Evolutionary conservation across 2,329 filamentous ascomycete species (phyloP), one percentile per base, ranked within the genome.

Genomic region (Drechslera avenae): DNA sequence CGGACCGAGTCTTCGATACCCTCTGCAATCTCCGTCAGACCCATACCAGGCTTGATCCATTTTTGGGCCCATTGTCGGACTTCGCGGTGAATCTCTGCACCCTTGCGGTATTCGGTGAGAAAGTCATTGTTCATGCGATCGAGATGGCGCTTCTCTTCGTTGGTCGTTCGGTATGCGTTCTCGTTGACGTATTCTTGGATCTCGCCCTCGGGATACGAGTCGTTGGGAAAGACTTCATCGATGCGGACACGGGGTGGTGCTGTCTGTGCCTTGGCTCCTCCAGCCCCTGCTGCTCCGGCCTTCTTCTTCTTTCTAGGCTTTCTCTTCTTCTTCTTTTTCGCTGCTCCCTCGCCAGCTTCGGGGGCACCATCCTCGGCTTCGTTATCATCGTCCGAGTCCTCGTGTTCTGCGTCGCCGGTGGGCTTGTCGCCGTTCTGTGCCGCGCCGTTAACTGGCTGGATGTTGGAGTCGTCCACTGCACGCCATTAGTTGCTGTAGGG

Each of bases 81-180:
- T 71, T 95, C 89, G 49, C 91, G 86, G 73, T 96, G 91, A n/a
- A 90, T 84, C 75, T 95, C 90, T n/a, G 90, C 89, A 39, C 85
- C 90, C 65, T 92, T 84, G 55, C 91, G 86, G 73, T 92, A 95
- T 67, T 95, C 90, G 54, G 82, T 80, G 44, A 95, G 75, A 77
- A 90, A 92, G 57, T 92, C 87, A 62, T 84, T 86, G 73, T 91
- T 88, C 78, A 91, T 84, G 66, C 88, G 88, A 73, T 92, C 89
- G 46, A 92, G 80, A 67, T 93, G 85, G 45, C 90, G 84, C 78
- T 92, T 91, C 79, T 95, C 91, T 74, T 93, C 90, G 72, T 81
- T 86, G 10, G 90, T 95, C 3, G 88, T 94, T 50, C 91, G 85
- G 73, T 86, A 90, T 33, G 81, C 74, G 72, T 94, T 94, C 62